Conservation (phyloP, 345 rosid genomes). For the Triadica sebifera region DNA sequence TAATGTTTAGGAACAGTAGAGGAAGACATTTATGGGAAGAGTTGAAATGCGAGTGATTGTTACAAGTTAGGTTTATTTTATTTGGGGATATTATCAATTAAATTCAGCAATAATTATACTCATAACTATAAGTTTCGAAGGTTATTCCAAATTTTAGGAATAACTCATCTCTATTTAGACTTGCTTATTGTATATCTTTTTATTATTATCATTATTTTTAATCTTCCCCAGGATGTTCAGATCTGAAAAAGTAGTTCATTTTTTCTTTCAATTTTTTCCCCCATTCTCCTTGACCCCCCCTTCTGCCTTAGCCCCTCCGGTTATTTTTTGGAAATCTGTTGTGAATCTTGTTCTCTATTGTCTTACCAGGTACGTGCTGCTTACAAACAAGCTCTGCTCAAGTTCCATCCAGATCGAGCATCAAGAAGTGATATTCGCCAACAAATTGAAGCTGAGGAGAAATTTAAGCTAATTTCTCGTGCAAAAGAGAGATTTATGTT, state of each 20-base stretch:
- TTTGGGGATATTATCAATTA: background rate
- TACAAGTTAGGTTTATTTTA: background rate
- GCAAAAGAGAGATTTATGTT: conserved; percentile 16
- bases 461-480: conserved; percentile 19
- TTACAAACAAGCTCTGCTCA: conserved; percentile 12
- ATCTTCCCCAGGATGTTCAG: background rate
- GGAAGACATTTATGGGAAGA: no score
- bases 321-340: background rate
- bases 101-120: background rate
- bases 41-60: background rate
- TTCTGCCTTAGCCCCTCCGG: background rate
- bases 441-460: conserved; percentile 23
- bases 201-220: no score
- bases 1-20: no score
- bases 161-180: no score
- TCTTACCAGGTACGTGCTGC: conserved; percentile 11
- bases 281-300: background rate
- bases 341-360: background rate
- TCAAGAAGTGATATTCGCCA: conserved; percentile 12
- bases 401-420: conserved; percentile 23
- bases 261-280: no score
- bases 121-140: background rate
- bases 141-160: background rate
- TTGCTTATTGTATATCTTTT: no score
- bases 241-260: background rate